phyloP scores from a whole-genome alignment of 2,329 filamentous ascomycete genomes.

The Penicillium aurantiogriseum region DNA sequence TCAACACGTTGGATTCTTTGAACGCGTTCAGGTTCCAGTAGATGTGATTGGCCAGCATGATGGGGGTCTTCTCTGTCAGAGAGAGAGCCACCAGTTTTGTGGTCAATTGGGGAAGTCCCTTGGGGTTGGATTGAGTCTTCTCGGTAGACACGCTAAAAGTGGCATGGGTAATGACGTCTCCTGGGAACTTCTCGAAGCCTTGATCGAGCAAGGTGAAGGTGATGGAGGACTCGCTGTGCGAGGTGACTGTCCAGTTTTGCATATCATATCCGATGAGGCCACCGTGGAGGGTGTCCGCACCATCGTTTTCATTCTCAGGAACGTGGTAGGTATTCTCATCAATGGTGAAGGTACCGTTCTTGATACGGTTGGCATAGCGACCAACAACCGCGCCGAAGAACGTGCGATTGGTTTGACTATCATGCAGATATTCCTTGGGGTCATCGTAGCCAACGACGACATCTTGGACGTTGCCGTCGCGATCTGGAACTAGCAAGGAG shows the following conservation, averaged over 20 bases:
- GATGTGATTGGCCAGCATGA: constrained; percentile 52
- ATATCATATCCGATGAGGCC: constrained; percentile 49
- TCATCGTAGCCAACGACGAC: constrained; percentile 53
- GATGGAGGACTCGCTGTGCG: constrained; percentile 41
- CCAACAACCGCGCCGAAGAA: constrained; percentile 51
- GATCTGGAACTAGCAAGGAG: constrained; percentile 51
- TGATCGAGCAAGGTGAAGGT: constrained; percentile 49
- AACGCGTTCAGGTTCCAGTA: constrained; percentile 55
- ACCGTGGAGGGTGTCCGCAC: constrained; percentile 54
- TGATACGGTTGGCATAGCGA: constrained; percentile 56
- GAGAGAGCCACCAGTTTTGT: constrained; percentile 46
- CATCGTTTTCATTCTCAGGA: constrained; percentile 52
- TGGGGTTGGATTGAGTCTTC: constrained; percentile 37
- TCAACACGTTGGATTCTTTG: constrained; percentile 42
- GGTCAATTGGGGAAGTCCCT: constrained; percentile 45
- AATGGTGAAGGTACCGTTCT: constrained; percentile 56
- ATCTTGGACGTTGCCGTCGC: constrained; percentile 50
- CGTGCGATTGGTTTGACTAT: constrained; percentile 49
- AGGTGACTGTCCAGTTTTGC: constrained; percentile 51
- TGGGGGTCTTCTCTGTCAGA: constrained; percentile 48
- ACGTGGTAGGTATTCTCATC: constrained; percentile 49
- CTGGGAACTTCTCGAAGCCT: constrained; percentile 47
- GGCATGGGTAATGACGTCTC: constrained; percentile 48
- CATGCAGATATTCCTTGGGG: constrained; percentile 43
- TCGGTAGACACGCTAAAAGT: constrained; percentile 45